Conservation (phyloP, 2,329 filamentous ascomycete genomes). For the Xylaria sp. region DNA sequence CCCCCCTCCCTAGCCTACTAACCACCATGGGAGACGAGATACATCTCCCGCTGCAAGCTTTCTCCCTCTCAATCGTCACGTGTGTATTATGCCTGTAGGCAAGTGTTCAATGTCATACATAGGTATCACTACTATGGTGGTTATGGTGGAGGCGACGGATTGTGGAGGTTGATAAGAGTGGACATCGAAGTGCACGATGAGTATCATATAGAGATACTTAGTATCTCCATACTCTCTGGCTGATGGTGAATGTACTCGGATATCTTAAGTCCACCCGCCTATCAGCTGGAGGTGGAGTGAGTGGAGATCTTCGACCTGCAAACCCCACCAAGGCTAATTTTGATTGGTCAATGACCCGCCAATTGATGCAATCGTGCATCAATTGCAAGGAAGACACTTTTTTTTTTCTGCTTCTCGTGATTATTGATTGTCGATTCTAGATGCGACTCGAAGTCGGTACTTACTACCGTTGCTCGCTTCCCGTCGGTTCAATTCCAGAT, state of each 20-base stretch:
- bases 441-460: constrained; percentile 18
- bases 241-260: not conserved
- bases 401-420: constrained; percentile 15
- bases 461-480: constrained; percentile 17
- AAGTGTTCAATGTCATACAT: not conserved
- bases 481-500: constrained; percentile 19
- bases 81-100: constrained; percentile 9
- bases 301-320: not conserved
- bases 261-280: not conserved
- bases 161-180: not conserved
- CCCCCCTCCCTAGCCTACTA: not conserved
- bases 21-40: not conserved
- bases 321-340: not conserved
- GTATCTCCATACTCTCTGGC: not conserved
- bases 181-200: not conserved
- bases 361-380: constrained; percentile 25
- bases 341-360: constrained; percentile 28
- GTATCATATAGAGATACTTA: constrained; percentile 23
- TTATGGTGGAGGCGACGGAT: constrained; percentile 6
- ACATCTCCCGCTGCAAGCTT: constrained; percentile 9
- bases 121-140: not conserved
- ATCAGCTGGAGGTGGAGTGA: not conserved
- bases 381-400: not conserved
- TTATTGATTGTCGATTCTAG: constrained; percentile 20
- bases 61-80: constrained; percentile 15